Evolutionary conservation across 2,329 filamentous ascomycete species (phyloP).

Genomic region (Epichloe sp.): DNA sequence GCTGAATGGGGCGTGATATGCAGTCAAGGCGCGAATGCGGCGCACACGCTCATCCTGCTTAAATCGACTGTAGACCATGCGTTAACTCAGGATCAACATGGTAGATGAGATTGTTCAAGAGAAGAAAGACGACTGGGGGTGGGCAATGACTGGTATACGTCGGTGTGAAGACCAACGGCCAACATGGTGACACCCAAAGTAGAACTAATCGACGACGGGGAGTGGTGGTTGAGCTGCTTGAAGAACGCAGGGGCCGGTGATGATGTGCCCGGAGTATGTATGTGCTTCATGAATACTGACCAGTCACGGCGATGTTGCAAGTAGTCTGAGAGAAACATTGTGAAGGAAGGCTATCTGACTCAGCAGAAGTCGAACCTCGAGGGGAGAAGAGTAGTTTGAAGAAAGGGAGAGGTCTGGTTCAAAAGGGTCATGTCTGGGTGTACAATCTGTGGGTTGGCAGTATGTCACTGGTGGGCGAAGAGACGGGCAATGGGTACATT

Average conservation of each 20-base stretch:
- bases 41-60: constrained; percentile 66
- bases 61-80: constrained; percentile 40
- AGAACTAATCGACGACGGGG: background rate
- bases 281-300: constrained; percentile 25
- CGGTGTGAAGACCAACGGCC: background rate
- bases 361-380: background rate
- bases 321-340: constrained; percentile 40
- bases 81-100: constrained; percentile 14
- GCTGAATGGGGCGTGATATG: constrained; percentile 55
- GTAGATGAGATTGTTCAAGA: background rate
- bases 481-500: background rate
- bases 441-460: background rate
- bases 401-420: background rate
- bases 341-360: background rate
- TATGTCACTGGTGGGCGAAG: background rate
- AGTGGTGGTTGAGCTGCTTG: background rate
- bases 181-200: background rate
- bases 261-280: background rate
- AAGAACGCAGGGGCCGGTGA: background rate
- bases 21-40: constrained; percentile 53
- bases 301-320: constrained; percentile 59
- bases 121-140: background rate
- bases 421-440: background rate
- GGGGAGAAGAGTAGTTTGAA: background rate
- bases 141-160: background rate